Conservation (phyloP, 2,329 filamentous ascomycete species). For the Sordariomycetes sp. region DNA sequence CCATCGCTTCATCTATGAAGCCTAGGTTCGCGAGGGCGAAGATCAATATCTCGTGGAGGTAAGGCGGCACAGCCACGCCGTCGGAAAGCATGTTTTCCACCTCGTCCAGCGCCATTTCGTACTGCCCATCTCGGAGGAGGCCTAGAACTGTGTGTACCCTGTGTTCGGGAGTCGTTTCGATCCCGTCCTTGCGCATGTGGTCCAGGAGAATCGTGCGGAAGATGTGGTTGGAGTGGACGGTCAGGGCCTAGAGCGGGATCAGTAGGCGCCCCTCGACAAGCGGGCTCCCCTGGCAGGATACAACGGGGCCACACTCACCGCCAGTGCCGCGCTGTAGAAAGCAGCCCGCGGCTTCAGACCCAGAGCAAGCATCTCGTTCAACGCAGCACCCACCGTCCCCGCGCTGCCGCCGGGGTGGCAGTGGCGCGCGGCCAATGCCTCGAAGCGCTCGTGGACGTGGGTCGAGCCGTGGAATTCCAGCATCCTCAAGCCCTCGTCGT, state of each 20-base stretch:
- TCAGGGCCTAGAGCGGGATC: conserved; percentile 43
- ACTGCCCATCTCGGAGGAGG: conserved; percentile 68
- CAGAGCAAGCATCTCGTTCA: conserved; percentile 8
- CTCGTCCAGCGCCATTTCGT: conserved; percentile 66
- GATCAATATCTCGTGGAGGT: conserved; percentile 71
- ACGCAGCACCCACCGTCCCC: conserved; percentile 12
- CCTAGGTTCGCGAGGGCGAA: conserved; percentile 60
- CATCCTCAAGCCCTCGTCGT: neutral
- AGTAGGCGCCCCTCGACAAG: neutral
- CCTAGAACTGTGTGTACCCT: conserved; percentile 57
- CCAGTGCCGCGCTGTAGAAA: conserved; percentile 12
- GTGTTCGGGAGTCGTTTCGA: conserved; percentile 37
- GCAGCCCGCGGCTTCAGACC: conserved; percentile 8
- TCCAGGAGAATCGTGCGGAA: conserved; percentile 60
- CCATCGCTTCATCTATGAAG: conserved; percentile 68
- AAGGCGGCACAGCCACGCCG: conserved; percentile 46
- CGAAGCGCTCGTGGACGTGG: neutral
- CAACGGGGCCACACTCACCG: conserved; percentile 14
- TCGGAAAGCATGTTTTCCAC: conserved; percentile 56
- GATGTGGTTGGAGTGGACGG: conserved; percentile 78
- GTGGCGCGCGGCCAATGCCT: neutral
- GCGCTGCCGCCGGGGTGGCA: neutral
- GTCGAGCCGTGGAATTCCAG: neutral
- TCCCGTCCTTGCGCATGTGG: conserved; percentile 66
- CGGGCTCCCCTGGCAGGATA: neutral